phyloP scores from a whole-genome alignment of 2,329 filamentous ascomycete genomes.

The Ambrosiella cleistominuta region DNA sequence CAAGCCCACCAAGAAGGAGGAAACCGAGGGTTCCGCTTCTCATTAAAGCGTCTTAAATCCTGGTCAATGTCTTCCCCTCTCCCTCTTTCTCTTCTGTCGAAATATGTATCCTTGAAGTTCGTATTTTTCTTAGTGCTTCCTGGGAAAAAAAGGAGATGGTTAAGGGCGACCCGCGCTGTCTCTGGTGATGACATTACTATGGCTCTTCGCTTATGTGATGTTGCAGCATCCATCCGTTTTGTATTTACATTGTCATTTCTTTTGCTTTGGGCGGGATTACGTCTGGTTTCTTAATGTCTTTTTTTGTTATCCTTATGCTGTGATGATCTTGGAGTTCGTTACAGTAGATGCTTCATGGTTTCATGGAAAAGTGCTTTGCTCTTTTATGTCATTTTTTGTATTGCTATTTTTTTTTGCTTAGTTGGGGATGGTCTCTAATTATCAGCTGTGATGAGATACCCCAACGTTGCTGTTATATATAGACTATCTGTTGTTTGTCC shows the following conservation, averaged over 20 bases:
- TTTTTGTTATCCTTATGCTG: not conserved
- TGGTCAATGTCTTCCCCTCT: not conserved
- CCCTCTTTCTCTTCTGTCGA: not conserved
- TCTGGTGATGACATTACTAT: not conserved
- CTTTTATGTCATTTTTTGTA: not conserved
- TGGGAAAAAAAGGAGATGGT: not conserved
- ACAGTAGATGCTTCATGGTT: conserved; percentile 2
- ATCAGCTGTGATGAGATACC: no score
- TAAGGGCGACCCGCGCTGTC: not conserved
- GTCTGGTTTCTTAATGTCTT: not conserved
- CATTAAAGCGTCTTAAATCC: not conserved
- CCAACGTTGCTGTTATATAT: no score
- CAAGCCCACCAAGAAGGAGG: conserved; percentile 7
- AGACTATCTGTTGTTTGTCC: no score
- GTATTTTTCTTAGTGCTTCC: not conserved
- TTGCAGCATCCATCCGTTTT: not conserved
- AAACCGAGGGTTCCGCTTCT: not conserved
- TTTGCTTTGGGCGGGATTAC: not conserved
- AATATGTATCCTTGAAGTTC: not conserved
- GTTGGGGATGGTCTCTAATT: not conserved
- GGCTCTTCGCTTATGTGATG: not conserved
- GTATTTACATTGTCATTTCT: not conserved
- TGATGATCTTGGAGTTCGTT: not conserved
- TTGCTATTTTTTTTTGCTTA: not conserved
- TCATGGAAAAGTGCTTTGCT: conserved; percentile 1